phyloP scores from a whole-genome alignment of 2,329 filamentous ascomycete genomes.

The Arthrobotrys entomopaga region DNA sequence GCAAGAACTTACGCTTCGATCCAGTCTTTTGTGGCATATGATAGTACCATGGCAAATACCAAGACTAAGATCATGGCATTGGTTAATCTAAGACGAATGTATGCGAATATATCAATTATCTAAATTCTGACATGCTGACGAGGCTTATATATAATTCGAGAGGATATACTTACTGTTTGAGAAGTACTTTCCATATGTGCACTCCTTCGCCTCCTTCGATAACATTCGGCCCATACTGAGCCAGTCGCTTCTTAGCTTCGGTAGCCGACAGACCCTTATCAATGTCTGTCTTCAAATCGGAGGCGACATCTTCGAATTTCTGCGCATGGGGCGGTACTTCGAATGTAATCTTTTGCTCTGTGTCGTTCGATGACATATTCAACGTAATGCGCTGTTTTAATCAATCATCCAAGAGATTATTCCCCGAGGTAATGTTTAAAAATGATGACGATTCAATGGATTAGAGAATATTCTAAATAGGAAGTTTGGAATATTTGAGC shows the following conservation, averaged over 20 bases:
- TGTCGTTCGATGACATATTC: slow-evolving; percentile 37
- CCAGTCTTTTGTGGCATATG: slow-evolving; percentile 69
- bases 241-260: slow-evolving; percentile 70
- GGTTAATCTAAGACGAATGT: slow-evolving; percentile 19
- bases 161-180: slow-evolving; percentile 76
- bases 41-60: slow-evolving; percentile 69
- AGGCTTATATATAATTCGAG: neutral
- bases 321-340: slow-evolving; percentile 64
- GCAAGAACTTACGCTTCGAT: slow-evolving; percentile 66
- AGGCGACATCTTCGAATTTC: slow-evolving; percentile 70
- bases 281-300: slow-evolving; percentile 71
- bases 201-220: slow-evolving; percentile 75
- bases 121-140: too few relatives aligned
- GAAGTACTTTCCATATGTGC: slow-evolving; percentile 74
- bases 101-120: neutral
- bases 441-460: neutral
- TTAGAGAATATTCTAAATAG: too few relatives aligned
- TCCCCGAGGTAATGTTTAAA: slow-evolving; percentile 20
- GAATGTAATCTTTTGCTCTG: slow-evolving; percentile 42
- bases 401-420: slow-evolving; percentile 37
- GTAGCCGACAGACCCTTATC: slow-evolving; percentile 73
- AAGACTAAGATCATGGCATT: slow-evolving; percentile 62
- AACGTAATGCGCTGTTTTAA: neutral
- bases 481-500: too few relatives aligned
- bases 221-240: slow-evolving; percentile 74